These are phyloP conservation scores for Aphanocladium album DNA, from an alignment of 2,329 filamentous ascomycete genomes.

Conservation along the genomic window DNA sequence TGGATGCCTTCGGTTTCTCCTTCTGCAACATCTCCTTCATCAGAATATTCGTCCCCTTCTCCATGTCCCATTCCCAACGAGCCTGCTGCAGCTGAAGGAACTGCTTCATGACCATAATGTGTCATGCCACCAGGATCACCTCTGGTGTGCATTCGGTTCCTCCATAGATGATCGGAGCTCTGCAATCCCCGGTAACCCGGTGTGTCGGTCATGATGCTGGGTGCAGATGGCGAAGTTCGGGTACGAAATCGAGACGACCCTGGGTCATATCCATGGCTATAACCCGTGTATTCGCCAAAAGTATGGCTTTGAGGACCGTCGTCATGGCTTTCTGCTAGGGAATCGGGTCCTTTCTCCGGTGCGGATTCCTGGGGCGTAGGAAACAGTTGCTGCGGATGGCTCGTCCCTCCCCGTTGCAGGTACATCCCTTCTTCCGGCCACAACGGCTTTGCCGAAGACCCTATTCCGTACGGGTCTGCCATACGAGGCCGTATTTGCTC, in stretches of 20 bases:
- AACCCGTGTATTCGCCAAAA: constrained; percentile 4
- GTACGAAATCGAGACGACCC: constrained; percentile 9
- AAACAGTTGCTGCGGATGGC: constrained; percentile 9
- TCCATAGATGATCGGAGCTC: constrained; percentile 6
- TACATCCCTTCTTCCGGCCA: constrained; percentile 13
- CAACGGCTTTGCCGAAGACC: constrained; percentile 6
- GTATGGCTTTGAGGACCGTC: not conserved
- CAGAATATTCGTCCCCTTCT: constrained; percentile 8
- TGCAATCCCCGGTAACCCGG: not conserved
- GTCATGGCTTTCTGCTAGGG: not conserved
- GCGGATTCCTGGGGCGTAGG: constrained; percentile 2
- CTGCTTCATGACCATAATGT: not conserved
- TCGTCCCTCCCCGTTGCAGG: not conserved
- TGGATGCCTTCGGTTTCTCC: constrained; percentile 4
- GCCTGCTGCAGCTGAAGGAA: not conserved
- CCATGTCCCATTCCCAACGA: not conserved
- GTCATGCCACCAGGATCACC: not conserved
- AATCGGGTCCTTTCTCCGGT: constrained; percentile 2
- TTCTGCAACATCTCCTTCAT: constrained; percentile 11
- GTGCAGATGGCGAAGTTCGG: constrained; percentile 9
- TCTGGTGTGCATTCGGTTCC: not conserved
- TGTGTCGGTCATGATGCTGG: constrained; percentile 7
- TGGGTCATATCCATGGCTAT: constrained; percentile 3
- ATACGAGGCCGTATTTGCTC: constrained; percentile 10
- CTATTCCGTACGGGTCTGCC: constrained; percentile 10